Evolutionary conservation across 257 asterid species (phyloP).

Genomic region (Nyctanthes arbortristis): DNA sequence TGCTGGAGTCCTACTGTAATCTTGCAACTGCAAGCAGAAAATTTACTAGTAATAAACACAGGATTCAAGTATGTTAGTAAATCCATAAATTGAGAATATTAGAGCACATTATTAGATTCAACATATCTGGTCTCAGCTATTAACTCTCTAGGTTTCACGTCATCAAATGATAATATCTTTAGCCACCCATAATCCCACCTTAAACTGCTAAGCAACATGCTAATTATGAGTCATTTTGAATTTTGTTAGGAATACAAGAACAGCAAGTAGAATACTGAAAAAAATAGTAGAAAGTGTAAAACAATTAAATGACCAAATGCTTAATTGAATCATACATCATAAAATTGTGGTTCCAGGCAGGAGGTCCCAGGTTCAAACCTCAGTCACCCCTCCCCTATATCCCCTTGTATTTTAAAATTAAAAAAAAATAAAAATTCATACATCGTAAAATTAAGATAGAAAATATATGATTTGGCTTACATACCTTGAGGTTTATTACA

Average conservation of each 20-base stretch:
- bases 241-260: background rate
- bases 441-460: constrained; percentile 9
- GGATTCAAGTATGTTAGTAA: background rate
- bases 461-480: constrained; percentile 22
- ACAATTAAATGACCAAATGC: constrained; percentile 12
- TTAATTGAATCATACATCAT: background rate
- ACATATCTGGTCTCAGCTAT: background rate
- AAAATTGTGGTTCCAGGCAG: too few species aligned
- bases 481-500: constrained; percentile 83
- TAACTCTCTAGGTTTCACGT: background rate
- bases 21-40: constrained; percentile 61
- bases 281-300: background rate
- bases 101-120: background rate
- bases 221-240: background rate
- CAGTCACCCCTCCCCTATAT: too few species aligned
- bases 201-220: background rate
- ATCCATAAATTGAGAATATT: background rate
- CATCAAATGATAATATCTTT: background rate
- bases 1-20: constrained; percentile 55
- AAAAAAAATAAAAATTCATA: too few species aligned
- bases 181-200: background rate
- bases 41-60: background rate
- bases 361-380: too few species aligned
- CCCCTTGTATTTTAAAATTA: too few species aligned
- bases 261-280: background rate